These are phyloP conservation scores for Colletotrichum agaves DNA, from an alignment of 2,329 filamentous ascomycete genomes.

Conservation along the genomic window DNA sequence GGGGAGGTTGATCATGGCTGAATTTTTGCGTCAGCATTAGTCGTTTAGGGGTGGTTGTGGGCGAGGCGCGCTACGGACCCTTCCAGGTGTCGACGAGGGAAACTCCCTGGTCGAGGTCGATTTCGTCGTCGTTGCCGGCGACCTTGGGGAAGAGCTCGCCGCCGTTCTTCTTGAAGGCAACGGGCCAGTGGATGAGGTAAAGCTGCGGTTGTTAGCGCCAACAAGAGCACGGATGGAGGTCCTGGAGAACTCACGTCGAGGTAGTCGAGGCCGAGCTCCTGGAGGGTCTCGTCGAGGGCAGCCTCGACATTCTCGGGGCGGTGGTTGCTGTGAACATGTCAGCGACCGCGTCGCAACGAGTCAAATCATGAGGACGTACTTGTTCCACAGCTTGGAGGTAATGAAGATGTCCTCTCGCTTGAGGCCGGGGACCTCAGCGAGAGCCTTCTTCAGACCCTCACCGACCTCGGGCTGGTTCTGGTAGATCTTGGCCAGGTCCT, in stretches of 20 bases:
- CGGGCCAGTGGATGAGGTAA: slow-evolving; percentile 74
- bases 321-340: slow-evolving; percentile 57
- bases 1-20: slow-evolving; percentile 66
- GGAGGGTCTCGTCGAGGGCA: slow-evolving; percentile 65
- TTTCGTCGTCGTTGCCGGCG: slow-evolving; percentile 47
- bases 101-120: slow-evolving; percentile 56
- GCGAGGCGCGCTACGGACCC: too few species aligned
- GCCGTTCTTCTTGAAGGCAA: slow-evolving; percentile 52
- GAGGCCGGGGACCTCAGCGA: slow-evolving; percentile 60
- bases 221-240: too few species aligned
- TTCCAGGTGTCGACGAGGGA: slow-evolving; percentile 58
- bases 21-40: too few species aligned
- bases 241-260: slow-evolving; percentile 56
- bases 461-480: slow-evolving; percentile 72
- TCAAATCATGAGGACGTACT: slow-evolving; percentile 44
- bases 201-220: slow-evolving; percentile 51
- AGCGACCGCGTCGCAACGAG: background rate
- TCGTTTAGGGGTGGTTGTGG: too few species aligned
- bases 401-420: slow-evolving; percentile 69
- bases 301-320: slow-evolving; percentile 68
- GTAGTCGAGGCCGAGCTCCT: slow-evolving; percentile 66
- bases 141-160: slow-evolving; percentile 58
- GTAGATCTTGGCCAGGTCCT: slow-evolving; percentile 63
- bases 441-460: slow-evolving; percentile 61
- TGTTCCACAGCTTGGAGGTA: slow-evolving; percentile 75